Conservation (phyloP, 495 filamentous ascomycete species). For the Penicillium salamii region DNA sequence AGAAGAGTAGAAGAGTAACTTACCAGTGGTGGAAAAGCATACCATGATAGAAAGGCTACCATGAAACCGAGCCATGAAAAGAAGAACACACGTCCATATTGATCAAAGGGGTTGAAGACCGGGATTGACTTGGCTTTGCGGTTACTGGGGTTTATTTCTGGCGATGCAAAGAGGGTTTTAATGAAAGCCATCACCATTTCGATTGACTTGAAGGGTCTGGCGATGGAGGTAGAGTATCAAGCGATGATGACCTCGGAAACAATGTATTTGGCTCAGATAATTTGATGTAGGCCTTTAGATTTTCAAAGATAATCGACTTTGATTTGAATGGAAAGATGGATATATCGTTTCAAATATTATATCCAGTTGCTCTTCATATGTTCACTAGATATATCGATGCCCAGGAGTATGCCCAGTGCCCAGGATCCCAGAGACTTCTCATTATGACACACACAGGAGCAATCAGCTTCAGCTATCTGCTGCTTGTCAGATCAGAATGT, state of each 20-base stretch:
- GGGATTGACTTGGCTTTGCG: constrained; percentile 80
- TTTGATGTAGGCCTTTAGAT: too few species aligned
- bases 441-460: constrained; percentile 13
- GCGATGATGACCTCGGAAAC: too few species aligned
- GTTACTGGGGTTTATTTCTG: constrained; percentile 68
- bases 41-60: constrained; percentile 92
- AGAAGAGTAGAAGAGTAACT: constrained; percentile 21
- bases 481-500: background rate
- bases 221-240: background rate
- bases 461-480: constrained; percentile 7
- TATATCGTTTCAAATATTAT: background rate
- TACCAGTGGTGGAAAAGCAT: constrained; percentile 79
- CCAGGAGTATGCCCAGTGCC: too few species aligned
- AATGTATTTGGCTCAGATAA: too few species aligned
- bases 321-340: background rate
- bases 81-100: constrained; percentile 88
- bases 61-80: constrained; percentile 96
- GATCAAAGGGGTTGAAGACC: constrained; percentile 71
- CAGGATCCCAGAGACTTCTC: background rate
- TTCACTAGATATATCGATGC: constrained; percentile 10
- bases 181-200: constrained; percentile 21
- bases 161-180: constrained; percentile 32
- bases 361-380: too few species aligned
- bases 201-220: background rate
- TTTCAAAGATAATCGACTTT: background rate